Conservation (phyloP, 495 filamentous ascomycete species). For the Hypoxylon fragiforme region DNA sequence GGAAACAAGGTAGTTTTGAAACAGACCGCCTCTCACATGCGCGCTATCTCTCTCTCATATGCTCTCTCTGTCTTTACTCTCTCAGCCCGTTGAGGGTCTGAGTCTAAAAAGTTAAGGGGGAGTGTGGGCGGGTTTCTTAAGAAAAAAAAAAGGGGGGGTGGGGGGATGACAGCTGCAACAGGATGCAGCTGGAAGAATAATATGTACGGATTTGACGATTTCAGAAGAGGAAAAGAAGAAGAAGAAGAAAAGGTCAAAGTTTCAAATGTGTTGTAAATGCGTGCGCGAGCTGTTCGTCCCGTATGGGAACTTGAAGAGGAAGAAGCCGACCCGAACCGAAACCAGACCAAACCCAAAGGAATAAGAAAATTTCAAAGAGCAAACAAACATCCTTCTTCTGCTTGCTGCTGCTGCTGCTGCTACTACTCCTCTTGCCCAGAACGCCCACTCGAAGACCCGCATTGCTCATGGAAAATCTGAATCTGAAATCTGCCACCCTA, state of each 20-base stretch:
- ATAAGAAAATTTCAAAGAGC: slow-evolving; percentile 3
- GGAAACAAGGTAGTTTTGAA: slow-evolving; percentile 24
- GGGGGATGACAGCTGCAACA: slow-evolving; percentile 5
- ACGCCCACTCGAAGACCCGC: slow-evolving; percentile 22
- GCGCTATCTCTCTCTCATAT: background rate
- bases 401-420: too few relatives aligned
- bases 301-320: too few relatives aligned
- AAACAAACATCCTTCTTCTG: too few relatives aligned
- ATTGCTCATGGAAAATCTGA: too few relatives aligned
- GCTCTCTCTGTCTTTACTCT: background rate
- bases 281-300: slow-evolving; percentile 15
- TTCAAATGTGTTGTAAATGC: slow-evolving; percentile 4
- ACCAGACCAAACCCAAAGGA: slow-evolving; percentile 17
- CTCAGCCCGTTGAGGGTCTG: slow-evolving; percentile 34
- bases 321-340: too few relatives aligned
- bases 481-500: too few relatives aligned
- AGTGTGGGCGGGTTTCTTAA: background rate
- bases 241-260: slow-evolving; percentile 5
- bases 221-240: too few relatives aligned
- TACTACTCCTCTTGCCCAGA: too few relatives aligned
- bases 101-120: slow-evolving; percentile 9
- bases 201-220: slow-evolving; percentile 27
- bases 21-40: slow-evolving; percentile 27
- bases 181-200: slow-evolving; percentile 22
- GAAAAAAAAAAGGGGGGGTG: background rate